phyloP scores from a whole-genome alignment of 1,284 basidiomycete genomes.

The Puccinia polysora region DNA sequence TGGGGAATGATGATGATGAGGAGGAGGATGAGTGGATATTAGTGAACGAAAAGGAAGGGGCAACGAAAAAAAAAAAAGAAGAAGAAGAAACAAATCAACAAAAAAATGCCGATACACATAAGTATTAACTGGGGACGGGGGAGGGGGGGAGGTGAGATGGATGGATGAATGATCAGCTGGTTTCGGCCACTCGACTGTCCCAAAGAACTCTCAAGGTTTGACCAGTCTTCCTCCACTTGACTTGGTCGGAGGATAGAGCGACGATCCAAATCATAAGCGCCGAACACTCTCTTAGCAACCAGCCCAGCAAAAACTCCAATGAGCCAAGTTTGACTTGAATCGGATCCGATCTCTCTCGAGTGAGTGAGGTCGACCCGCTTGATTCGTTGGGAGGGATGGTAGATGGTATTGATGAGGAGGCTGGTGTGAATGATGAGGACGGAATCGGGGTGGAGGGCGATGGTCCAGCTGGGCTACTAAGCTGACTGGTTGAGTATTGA shows the following conservation, averaged over 20 bases:
- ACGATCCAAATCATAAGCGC: slow-evolving; percentile 78
- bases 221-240: slow-evolving; percentile 64
- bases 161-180: too few species aligned
- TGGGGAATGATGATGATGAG: too few species aligned
- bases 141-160: too few species aligned
- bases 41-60: too few species aligned
- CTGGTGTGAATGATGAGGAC: slow-evolving; percentile 45
- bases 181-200: slow-evolving; percentile 7
- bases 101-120: too few species aligned
- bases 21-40: too few species aligned
- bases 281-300: slow-evolving; percentile 69
- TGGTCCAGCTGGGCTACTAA: neutral
- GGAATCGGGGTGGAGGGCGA: slow-evolving; percentile 57
- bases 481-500: slow-evolving; percentile 60
- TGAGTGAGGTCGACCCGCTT: neutral
- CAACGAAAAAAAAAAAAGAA: too few species aligned
- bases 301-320: slow-evolving; percentile 65
- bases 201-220: slow-evolving; percentile 16
- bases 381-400: slow-evolving; percentile 51
- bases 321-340: slow-evolving; percentile 9
- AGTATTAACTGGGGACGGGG: too few species aligned
- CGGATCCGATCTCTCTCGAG: neutral
- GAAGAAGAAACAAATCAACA: too few species aligned
- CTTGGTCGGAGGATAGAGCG: slow-evolving; percentile 71
- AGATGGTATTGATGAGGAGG: slow-evolving; percentile 32